These are phyloP conservation scores for Bathelium albidoporum DNA, from an alignment of 495 filamentous ascomycete species.

Conservation along the genomic window DNA sequence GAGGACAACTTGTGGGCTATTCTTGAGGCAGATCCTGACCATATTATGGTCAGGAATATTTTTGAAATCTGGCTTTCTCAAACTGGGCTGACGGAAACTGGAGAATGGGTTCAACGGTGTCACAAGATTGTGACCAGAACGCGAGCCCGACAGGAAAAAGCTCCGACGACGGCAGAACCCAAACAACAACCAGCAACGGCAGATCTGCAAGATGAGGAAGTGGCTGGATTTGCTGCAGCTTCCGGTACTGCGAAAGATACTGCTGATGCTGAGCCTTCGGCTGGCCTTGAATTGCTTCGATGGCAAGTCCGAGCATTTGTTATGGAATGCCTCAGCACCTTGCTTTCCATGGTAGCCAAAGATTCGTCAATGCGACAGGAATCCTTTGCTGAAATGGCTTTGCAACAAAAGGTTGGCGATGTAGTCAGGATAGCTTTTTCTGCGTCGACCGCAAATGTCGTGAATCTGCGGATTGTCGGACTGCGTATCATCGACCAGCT, in stretches of 20 bases:
- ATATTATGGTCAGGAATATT: constrained; percentile 68
- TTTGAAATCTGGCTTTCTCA: constrained; percentile 87
- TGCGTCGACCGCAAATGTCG: constrained; percentile 85
- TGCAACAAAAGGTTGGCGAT: constrained; percentile 80
- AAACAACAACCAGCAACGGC: constrained; percentile 44
- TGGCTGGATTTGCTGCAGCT: constrained; percentile 79
- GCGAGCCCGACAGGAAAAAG: constrained; percentile 43
- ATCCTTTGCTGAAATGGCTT: constrained; percentile 57
- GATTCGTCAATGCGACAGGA: constrained; percentile 58
- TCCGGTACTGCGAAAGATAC: constrained; percentile 56
- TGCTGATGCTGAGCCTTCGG: constrained; percentile 43
- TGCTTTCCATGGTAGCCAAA: constrained; percentile 64
- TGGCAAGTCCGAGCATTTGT: constrained; percentile 97
- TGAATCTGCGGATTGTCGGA: constrained; percentile 79
- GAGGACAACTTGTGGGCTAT: constrained; percentile 90
- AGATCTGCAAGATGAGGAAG: constrained; percentile 90
- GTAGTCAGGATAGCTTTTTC: constrained; percentile 97
- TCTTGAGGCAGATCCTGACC: constrained; percentile 63
- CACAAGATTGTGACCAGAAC: constrained; percentile 85
- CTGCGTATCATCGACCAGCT: constrained; percentile 88
- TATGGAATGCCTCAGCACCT: constrained; percentile 80
- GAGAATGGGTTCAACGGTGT: constrained; percentile 74
- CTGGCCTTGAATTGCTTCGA: constrained; percentile 75
- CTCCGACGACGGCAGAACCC: constrained; percentile 34
- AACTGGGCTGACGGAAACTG: constrained; percentile 65